Conservation (phyloP, 257 asterid species). For the Ophiorrhiza pumila region DNA sequence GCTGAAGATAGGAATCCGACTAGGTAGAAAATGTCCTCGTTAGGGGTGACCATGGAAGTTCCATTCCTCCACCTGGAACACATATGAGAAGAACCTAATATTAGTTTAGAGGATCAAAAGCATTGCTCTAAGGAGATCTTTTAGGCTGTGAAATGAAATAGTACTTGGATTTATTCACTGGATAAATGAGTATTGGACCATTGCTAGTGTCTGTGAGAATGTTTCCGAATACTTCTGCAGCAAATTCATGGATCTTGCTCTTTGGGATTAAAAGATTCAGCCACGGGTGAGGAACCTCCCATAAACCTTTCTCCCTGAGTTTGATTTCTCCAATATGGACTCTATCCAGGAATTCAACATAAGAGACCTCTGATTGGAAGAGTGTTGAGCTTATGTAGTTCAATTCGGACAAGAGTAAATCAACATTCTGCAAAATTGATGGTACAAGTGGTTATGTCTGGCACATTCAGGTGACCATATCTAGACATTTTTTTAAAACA, state of each 20-base stretch:
- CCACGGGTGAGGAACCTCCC: conserved; percentile 99
- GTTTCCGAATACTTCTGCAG: conserved; percentile 62
- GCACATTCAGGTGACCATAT: background rate
- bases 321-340: conserved; percentile 70
- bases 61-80: conserved; percentile 66
- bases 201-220: conserved; percentile 72
- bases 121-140: background rate
- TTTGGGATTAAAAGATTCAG: conserved; percentile 76
- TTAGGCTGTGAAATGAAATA: background rate
- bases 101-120: background rate
- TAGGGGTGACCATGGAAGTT: conserved; percentile 77
- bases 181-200: conserved; percentile 90
- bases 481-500: background rate
- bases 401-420: conserved; percentile 48
- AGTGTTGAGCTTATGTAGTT: conserved; percentile 65
- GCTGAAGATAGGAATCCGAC: conserved; percentile 78
- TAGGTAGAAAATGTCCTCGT: conserved; percentile 71
- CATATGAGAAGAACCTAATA: conserved; percentile 16
- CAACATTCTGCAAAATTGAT: conserved; percentile 53
- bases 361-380: conserved; percentile 67
- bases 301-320: conserved; percentile 64
- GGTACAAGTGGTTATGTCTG: conserved; percentile 14
- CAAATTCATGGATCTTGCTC: conserved; percentile 62
- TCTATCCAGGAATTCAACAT: conserved; percentile 68
- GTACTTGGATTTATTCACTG: conserved; percentile 80